A percentile compares a stretch with the other conserved stretches of the same genome.
Conservation (phyloP, 345 rosid species). For the Adansonia digitata region DNA sequence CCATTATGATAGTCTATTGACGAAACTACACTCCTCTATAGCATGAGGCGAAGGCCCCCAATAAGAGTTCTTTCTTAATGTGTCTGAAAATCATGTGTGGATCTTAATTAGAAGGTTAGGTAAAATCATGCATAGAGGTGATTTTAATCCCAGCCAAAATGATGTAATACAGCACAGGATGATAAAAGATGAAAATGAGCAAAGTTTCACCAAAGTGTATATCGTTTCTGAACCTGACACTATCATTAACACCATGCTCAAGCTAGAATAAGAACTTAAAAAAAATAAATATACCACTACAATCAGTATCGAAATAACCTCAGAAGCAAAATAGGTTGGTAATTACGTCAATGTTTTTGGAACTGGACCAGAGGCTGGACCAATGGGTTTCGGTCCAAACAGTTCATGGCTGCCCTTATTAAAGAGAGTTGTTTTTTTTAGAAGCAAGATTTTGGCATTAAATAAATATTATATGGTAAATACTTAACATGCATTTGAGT, state of each 20-base stretch:
- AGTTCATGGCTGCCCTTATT: not conserved
- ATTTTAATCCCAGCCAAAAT: not conserved
- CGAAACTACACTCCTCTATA: not conserved
- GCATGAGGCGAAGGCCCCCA: not conserved
- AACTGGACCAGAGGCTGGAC: not conserved
- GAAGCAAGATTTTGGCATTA: not conserved
- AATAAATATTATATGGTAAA: not conserved
- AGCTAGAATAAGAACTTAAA: not conserved
- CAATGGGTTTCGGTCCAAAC: not conserved
- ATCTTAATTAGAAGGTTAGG: not conserved
- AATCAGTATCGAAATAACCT: slow-evolving; percentile 1
- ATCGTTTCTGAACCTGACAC: slow-evolving; percentile 2
- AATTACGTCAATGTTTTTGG: not conserved
- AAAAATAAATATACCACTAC: not conserved
- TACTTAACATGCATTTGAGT: not conserved
- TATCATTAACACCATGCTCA: not conserved
- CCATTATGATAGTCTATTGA: slow-evolving; percentile 7
- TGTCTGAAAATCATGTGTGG: not conserved
- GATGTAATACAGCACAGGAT: slow-evolving; percentile 7
- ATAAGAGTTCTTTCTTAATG: too few relatives aligned
- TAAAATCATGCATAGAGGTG: not conserved
- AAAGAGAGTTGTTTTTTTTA: not conserved
- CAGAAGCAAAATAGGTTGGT: not conserved
- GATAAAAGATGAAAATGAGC: not conserved
- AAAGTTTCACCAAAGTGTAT: not conserved